These are phyloP conservation scores for Sporothrix schenckii DNA, from an alignment of 2,329 filamentous ascomycete genomes.

Conservation along the genomic window DNA sequence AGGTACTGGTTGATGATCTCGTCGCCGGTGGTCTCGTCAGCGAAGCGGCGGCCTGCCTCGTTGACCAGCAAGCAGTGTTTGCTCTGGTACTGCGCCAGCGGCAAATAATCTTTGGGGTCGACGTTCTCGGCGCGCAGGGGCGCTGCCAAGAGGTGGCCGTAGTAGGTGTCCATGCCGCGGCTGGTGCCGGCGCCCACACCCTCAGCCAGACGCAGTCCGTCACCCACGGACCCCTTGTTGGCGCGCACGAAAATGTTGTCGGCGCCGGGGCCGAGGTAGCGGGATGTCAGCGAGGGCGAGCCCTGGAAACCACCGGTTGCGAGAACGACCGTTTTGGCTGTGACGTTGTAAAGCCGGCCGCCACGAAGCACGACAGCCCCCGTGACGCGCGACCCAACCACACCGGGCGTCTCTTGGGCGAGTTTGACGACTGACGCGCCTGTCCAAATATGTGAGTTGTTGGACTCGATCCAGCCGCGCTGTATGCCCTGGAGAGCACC, in stretches of 20 bases:
- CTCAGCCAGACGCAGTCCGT: conserved; percentile 6
- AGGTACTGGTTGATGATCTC: conserved; percentile 22
- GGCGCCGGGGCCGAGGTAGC: conserved; percentile 14
- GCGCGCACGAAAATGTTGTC: conserved; percentile 24
- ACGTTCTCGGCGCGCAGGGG: background rate
- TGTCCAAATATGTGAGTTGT: conserved; percentile 1
- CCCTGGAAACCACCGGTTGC: conserved; percentile 25
- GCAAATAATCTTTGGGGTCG: conserved; percentile 8
- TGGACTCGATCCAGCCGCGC: background rate
- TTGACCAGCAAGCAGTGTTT: conserved; percentile 15
- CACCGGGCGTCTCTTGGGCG: background rate
- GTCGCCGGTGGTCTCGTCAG: conserved; percentile 19
- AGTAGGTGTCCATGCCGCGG: conserved; percentile 23
- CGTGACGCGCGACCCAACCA: background rate
- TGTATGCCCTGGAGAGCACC: background rate
- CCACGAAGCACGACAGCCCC: background rate
- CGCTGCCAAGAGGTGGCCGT: conserved; percentile 13
- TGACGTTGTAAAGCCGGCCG: background rate
- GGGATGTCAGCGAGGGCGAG: conserved; percentile 4
- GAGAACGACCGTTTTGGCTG: background rate
- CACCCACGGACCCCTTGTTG: conserved; percentile 8
- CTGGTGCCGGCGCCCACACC: conserved; percentile 1
- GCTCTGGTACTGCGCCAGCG: conserved; percentile 13
- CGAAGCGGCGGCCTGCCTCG: conserved; percentile 17
- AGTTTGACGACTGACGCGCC: background rate